Conservation (phyloP, 306 rosid genomes). For the Quillaja saponaria region DNA sequence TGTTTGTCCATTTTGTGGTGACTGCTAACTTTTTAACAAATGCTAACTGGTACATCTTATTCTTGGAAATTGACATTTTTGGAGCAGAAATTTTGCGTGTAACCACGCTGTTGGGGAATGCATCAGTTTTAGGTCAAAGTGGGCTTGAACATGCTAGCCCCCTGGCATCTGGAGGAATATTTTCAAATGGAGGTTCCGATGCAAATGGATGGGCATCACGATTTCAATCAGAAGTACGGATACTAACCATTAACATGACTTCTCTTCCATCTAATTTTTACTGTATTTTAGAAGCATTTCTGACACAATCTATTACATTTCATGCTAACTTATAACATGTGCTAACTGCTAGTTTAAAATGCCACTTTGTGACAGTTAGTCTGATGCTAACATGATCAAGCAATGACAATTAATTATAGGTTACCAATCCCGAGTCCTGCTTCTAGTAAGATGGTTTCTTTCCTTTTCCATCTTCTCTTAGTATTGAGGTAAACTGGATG, state of each 20-base stretch:
- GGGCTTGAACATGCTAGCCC: conserved; percentile 99
- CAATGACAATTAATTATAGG: conserved; percentile 43
- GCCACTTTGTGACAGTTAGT: conserved; percentile 64
- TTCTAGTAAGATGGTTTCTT: conserved; percentile 29
- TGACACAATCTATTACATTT: conserved; percentile 65
- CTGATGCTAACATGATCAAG: conserved; percentile 65
- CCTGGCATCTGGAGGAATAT: conserved; percentile 97
- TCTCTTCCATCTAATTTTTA: conserved; percentile 84
- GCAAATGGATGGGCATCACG: conserved; percentile 92
- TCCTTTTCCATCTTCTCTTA: conserved; percentile 24
- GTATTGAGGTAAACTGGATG: conserved; percentile 30
- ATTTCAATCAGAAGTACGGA: conserved; percentile 99
- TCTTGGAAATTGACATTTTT: conserved; percentile 99
- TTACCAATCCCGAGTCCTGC: conserved; percentile 41
- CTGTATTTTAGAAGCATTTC: conserved; percentile 73
- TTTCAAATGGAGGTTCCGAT: conserved; percentile 90
- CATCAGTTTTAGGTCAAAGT: conserved; percentile 99
- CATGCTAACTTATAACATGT: conserved; percentile 67
- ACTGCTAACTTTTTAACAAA: conserved; percentile 94
- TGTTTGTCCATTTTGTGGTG: conserved; percentile 84
- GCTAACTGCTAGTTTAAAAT: conserved; percentile 51
- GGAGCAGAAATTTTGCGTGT: conserved; percentile 99
- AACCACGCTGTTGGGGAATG: conserved; percentile 99
- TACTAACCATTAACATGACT: conserved; percentile 99
- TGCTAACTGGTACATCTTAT: conserved; percentile 99